Base-by-base conservation (phyloP, 768 basidiomycete species). In the Mycena metata region DNA sequence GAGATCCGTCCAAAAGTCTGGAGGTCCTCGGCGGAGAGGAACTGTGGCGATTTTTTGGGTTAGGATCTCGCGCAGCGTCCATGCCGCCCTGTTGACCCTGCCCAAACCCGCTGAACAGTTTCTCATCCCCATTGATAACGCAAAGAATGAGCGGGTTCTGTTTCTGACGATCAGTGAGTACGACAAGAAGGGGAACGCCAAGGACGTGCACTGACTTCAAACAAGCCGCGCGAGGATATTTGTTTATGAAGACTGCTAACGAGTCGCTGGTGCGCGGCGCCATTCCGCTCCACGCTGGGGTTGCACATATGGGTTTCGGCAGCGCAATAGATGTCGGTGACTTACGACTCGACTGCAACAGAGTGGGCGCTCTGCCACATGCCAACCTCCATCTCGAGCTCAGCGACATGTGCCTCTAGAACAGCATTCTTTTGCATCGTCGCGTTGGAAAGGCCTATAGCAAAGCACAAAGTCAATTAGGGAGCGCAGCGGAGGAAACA, bases 311-410 rank as follows among this genome's bases (percentile, higher is more conserved):
- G n/a, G 55, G 54, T 24, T 12, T 17, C 6, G 17, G 26, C 17
- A 45, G 6, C 13, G 45, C 23, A 45, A 19, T 9, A 30, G 33
- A 15, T 52, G 35, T 12, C 19, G 13, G 41, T 11, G 60, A 61
- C 65, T 15, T 24, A 68, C 67, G 85, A 83, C 69, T 92, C 90
- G 57, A 90, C 79, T 30, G 86, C 86, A 50, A 84, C 84, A 17
- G 89, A 80, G 75, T 91, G 90, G 24, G 91, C 91, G 73, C 88
- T 87, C 78, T 91, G 91, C 90, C 90, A 91, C 26, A 90, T 86
- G 21, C 83, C 80, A 30, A 92, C 80, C 78, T 94, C 91, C 46
- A 88, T 80, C 76, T 93, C 91, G 47, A 93, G 83, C 71, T 91
- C 90, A 39, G 85, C 81, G 54, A 93, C 85, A 65, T 89, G 86